Conservation (phyloP, 305 asterid genomes). For the Fraxinus angustifolia region DNA sequence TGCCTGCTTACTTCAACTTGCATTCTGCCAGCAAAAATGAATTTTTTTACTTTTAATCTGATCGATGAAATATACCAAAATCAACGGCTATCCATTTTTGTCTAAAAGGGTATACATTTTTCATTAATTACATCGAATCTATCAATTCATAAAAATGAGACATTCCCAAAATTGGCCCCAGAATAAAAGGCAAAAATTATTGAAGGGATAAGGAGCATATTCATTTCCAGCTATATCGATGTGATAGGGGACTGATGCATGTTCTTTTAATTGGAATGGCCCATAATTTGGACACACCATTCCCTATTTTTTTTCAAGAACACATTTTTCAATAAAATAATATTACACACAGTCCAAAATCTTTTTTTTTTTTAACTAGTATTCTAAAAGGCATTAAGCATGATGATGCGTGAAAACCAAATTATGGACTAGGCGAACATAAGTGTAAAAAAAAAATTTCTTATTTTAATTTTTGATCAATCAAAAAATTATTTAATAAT, state of each 20-base stretch:
- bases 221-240: constrained; percentile 19
- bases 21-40: constrained; percentile 52
- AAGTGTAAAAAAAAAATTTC: too few species aligned
- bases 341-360: too few species aligned
- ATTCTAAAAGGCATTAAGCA: too few species aligned
- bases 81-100: not conserved
- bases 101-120: not conserved
- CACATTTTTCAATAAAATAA: not conserved
- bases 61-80: not conserved
- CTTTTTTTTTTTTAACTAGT: too few species aligned
- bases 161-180: constrained; percentile 6
- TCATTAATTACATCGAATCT: not conserved
- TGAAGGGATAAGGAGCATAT: constrained; percentile 14
- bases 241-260: constrained; percentile 25
- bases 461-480: not conserved
- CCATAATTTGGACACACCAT: not conserved
- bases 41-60: not conserved
- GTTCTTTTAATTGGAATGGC: not conserved
- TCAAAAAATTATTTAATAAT: too few species aligned
- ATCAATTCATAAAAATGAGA: not conserved
- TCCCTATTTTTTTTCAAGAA: not conserved
- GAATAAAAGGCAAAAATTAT: constrained; percentile 9
- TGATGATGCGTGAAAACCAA: too few species aligned
- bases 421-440: too few species aligned
- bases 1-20: constrained; percentile 98